Percentiles rank a stretch among this genome's conserved stretches.
These are phyloP conservation scores for Neoscytalidium dimidiatum DNA, from an alignment of 2,329 filamentous ascomycete species.

Conservation along the genomic window DNA sequence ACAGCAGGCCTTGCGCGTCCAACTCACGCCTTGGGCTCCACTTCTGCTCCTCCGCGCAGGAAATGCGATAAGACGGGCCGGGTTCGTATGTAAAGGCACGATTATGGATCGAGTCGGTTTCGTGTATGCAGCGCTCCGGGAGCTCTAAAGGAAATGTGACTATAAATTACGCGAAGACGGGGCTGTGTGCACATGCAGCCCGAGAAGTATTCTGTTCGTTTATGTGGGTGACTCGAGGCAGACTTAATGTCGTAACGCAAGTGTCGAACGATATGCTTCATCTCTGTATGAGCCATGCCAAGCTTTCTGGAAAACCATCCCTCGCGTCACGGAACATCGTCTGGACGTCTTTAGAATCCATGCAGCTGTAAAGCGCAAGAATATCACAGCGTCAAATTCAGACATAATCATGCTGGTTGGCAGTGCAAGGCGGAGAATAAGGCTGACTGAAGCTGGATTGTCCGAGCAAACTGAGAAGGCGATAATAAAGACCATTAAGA, in stretches of 20 bases:
- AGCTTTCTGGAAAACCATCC: neutral
- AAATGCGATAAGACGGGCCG: neutral
- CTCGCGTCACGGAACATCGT: neutral
- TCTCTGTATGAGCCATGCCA: neutral
- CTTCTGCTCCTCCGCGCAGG: neutral
- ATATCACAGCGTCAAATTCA: neutral
- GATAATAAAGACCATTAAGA: neutral
- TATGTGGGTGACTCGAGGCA: neutral
- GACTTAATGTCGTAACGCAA: neutral
- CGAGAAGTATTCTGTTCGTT: neutral
- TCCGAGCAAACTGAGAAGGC: neutral
- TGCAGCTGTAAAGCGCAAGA: neutral
- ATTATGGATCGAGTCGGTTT: too few relatives aligned
- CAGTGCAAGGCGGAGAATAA: neutral
- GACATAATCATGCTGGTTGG: neutral
- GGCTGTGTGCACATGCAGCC: neutral
- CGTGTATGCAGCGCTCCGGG: too few relatives aligned
- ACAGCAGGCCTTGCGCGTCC: slow-evolving; percentile 7
- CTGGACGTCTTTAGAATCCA: neutral
- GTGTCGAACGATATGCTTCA: slow-evolving; percentile 1
- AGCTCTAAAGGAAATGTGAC: neutral
- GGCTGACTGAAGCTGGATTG: neutral
- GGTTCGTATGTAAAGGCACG: too few relatives aligned
- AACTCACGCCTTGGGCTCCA: neutral
- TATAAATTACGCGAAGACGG: neutral